These are phyloP conservation scores for Erucastrum elatum DNA, from an alignment of 345 rosid genomes.

Conservation along the genomic window DNA sequence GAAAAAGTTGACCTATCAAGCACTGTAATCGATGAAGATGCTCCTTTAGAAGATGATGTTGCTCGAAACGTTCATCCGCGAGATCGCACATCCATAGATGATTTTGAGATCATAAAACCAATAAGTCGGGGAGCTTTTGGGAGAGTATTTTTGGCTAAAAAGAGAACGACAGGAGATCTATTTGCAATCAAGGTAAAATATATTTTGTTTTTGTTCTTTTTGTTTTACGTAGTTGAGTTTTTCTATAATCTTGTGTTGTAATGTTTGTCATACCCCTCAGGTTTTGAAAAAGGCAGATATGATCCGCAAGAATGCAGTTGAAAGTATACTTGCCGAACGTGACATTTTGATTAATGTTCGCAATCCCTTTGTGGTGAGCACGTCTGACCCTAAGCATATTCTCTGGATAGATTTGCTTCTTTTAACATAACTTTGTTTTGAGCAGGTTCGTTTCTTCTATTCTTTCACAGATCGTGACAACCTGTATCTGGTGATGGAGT, in stretches of 20 bases:
- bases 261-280: constrained; percentile 46
- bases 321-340: constrained; percentile 99
- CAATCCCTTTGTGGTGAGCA: constrained; percentile 99
- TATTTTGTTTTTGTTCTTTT: constrained; percentile 9
- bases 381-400: constrained; percentile 43
- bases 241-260: constrained; percentile 23
- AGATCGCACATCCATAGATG: constrained; percentile 97
- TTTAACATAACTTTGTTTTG: constrained; percentile 41
- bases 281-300: constrained; percentile 98
- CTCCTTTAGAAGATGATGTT: constrained; percentile 96
- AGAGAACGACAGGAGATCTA: constrained; percentile 97
- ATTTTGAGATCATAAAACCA: constrained; percentile 98
- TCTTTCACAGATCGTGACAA: constrained; percentile 99
- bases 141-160: constrained; percentile 94
- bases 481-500: constrained; percentile 99
- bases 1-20: constrained; percentile 84
- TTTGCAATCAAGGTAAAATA: constrained; percentile 87
- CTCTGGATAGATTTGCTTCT: constrained; percentile 24
- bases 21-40: constrained; percentile 92
- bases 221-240: constrained; percentile 6
- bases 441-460: constrained; percentile 98
- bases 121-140: constrained; percentile 99
- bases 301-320: constrained; percentile 99
- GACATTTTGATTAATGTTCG: constrained; percentile 97
- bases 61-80: constrained; percentile 81